These are phyloP conservation scores for Bruguiera sexangula DNA, from an alignment of 345 rosid species.

Conservation along the genomic window DNA sequence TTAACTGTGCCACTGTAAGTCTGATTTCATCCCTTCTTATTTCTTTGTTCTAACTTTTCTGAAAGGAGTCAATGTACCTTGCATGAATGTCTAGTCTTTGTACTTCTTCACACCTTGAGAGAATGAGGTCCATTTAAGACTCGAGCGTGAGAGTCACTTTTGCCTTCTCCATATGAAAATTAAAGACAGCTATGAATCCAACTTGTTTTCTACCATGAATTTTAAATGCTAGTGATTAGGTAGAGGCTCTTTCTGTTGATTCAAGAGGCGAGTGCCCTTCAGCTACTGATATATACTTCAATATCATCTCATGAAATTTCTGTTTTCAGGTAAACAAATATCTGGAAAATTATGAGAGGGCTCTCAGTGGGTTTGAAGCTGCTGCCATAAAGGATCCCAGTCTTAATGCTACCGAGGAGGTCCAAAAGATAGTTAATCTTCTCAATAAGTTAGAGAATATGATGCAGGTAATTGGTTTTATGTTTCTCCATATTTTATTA, in stretches of 20 bases:
- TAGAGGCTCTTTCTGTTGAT: background rate
- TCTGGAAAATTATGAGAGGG: slow-evolving; percentile 74
- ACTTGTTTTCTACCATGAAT: background rate
- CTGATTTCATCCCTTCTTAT: background rate
- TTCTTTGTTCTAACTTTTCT: background rate
- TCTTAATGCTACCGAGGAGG: slow-evolving; percentile 59
- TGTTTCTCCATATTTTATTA: background rate
- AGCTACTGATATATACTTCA: slow-evolving; percentile 1
- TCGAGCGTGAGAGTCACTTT: no score
- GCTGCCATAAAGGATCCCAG: slow-evolving; percentile 69
- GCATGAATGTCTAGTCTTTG: no score
- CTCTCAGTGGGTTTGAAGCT: slow-evolving; percentile 69
- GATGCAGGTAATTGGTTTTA: slow-evolving; percentile 40
- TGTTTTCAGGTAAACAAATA: slow-evolving; percentile 58
- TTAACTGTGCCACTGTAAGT: slow-evolving; percentile 72
- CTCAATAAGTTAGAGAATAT: slow-evolving; percentile 53
- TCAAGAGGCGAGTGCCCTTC: background rate
- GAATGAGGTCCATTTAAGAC: no score
- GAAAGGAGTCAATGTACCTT: no score
- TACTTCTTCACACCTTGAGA: no score
- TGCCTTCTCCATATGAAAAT: no score
- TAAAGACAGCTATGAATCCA: background rate
- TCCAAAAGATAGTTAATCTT: slow-evolving; percentile 53
- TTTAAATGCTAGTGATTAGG: slow-evolving; percentile 2
- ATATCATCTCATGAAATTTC: slow-evolving; percentile 10